Conservation (phyloP, 805 yeast genomes). For the Yarrowia sp. region DNA sequence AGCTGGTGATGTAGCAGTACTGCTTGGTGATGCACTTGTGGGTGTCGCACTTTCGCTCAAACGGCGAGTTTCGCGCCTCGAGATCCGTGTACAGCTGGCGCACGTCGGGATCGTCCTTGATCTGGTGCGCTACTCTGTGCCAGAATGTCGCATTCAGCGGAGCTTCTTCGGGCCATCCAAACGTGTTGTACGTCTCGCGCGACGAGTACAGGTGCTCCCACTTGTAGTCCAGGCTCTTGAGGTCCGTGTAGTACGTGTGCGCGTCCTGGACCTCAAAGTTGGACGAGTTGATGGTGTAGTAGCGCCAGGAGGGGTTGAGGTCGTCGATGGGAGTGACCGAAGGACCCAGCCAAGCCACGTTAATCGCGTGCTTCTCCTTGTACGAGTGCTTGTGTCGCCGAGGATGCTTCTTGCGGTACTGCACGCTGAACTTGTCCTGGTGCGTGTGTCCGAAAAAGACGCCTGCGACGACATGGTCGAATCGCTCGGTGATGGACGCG, state of each 20-base stretch:
- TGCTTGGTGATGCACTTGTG: slow-evolving; percentile 40
- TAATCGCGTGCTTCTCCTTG: slow-evolving; percentile 43
- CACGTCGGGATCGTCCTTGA: slow-evolving; percentile 45
- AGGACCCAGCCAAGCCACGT: slow-evolving; percentile 63
- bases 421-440: slow-evolving; percentile 60
- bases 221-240: slow-evolving; percentile 53
- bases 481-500: slow-evolving; percentile 58
- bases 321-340: slow-evolving; percentile 61
- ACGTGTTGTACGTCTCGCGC: slow-evolving; percentile 53
- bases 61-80: slow-evolving; percentile 56
- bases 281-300: slow-evolving; percentile 61
- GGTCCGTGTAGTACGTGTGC: slow-evolving; percentile 44
- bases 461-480: slow-evolving; percentile 66
- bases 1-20: slow-evolving; percentile 44
- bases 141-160: slow-evolving; percentile 56
- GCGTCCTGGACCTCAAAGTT: slow-evolving; percentile 58
- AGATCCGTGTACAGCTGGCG: slow-evolving; percentile 51
- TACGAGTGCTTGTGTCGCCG: neutral
- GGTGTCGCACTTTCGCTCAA: slow-evolving; percentile 48
- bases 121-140: slow-evolving; percentile 52
- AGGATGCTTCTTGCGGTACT: slow-evolving; percentile 40
- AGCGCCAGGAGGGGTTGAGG: slow-evolving; percentile 70
- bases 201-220: slow-evolving; percentile 65
- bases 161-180: slow-evolving; percentile 55
- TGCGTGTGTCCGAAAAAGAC: slow-evolving; percentile 73